Base-by-base conservation (phyloP, 2,329 filamentous ascomycete genomes). In the Epichloe baconii region DNA sequence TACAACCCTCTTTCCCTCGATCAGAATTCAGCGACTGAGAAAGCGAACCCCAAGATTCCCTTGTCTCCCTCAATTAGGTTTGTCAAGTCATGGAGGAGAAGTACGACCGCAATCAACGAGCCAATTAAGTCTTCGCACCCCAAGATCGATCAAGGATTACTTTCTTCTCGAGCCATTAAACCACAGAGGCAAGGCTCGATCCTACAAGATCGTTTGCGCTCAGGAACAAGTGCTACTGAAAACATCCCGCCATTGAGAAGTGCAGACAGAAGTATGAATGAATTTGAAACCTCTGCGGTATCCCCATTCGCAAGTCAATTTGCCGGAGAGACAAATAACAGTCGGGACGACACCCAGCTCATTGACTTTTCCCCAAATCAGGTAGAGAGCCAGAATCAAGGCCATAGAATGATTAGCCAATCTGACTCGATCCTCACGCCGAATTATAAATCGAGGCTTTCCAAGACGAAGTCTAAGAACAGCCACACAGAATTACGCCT, bases 1-100 rank as follows among this genome's bases (percentile, higher is more conserved):
- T 2, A 26, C 15, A 35, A 19, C 12, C 23, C 5, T 14, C n/a
- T 31, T 17, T 44, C 38, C 15, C 17, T 23, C 26, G 26, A 41
- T 6, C 35, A 37, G 40, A 40, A 26, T 14, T 5, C 11, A 23
- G 19, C 17, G 31, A 19, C 21, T 40, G n/a, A 36, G 11, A 23
- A 35, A 36, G 44, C 23, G 23, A 44, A 48, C 35, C 17, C 35
- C n/a, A 41, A 34, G 11, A 15, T 6, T 26, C 11, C 51, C 37
- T 37, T 17, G 3, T 35, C 44, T 10, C 21, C 38, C 34, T 37
- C 21, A 19, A 15, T 23, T 8, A 37, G 49, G n/a, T 47, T 14
- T 38, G 44, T 53, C 12, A 53, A 50, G n/a, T 53, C 51, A 5
- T 50, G 51, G 51, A 53, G 31, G 15, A 47, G 44, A 44, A 31